A percentile compares a stretch with the other conserved stretches of the same genome.
Evolutionary conservation across 352 stramenopile species (phyloP).

Genomic region (Salisapilia sapeloensis): DNA sequence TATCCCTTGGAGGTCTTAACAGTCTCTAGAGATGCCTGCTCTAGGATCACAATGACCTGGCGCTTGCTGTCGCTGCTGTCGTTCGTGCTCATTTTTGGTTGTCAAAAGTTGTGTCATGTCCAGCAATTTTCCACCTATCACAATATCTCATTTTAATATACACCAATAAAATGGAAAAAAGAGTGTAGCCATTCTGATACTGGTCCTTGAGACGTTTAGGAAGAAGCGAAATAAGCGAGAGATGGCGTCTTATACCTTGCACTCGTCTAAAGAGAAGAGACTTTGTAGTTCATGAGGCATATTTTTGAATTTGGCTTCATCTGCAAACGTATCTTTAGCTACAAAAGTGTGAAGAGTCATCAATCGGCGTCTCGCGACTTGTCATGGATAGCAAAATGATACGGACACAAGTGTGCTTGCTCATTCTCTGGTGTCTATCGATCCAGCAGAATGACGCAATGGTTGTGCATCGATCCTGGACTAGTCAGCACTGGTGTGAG

Average conservation of each 20-base stretch:
- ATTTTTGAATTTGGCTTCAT: too few relatives aligned
- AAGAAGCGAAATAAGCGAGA: too few relatives aligned
- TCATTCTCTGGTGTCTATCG: neutral
- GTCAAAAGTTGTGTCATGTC: too few relatives aligned
- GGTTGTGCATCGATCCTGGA: slow-evolving; percentile 76
- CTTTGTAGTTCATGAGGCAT: too few relatives aligned
- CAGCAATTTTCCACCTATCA: too few relatives aligned
- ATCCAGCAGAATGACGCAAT: slow-evolving; percentile 9
- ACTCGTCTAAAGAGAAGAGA: too few relatives aligned
- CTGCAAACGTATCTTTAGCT: neutral
- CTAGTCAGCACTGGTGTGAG: slow-evolving; percentile 71
- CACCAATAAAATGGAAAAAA: too few relatives aligned
- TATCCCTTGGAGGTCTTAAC: slow-evolving; percentile 99
- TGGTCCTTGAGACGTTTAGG: too few relatives aligned
- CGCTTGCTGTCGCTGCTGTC: slow-evolving; percentile 28
- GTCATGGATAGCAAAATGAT: neutral
- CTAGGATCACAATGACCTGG: slow-evolving; percentile 94
- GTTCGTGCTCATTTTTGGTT: too few relatives aligned
- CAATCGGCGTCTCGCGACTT: slow-evolving; percentile 1
- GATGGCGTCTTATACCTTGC: too few relatives aligned
- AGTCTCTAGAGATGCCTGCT: slow-evolving; percentile 97
- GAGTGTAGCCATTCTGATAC: too few relatives aligned
- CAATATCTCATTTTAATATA: too few relatives aligned
- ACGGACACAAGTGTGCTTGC: neutral
- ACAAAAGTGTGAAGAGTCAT: neutral